Evolutionary conservation across 441 rosid species (phyloP).

Genomic region (Erodium trifolium): DNA sequence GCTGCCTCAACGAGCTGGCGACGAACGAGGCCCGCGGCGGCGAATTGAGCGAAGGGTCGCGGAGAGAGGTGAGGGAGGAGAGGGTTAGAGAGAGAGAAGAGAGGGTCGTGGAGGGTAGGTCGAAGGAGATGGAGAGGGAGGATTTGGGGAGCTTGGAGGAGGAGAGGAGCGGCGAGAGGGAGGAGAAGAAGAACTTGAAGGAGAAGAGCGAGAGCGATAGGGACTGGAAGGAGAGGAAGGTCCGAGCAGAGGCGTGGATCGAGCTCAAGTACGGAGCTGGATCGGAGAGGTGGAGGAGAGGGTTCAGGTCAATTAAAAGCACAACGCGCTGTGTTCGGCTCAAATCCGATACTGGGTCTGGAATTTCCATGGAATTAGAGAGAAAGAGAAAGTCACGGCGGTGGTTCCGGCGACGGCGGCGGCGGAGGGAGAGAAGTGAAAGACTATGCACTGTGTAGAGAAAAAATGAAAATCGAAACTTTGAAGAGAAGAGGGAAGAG

Average conservation of each 20-base stretch:
- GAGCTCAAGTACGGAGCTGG: conserved; percentile 33
- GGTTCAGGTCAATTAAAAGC: conserved; percentile 70
- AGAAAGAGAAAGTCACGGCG: conserved; percentile 6
- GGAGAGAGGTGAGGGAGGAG: conserved; percentile 22
- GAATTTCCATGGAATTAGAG: conserved; percentile 19
- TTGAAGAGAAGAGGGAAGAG: not conserved
- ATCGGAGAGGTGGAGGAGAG: conserved; percentile 34
- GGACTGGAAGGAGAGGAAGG: conserved; percentile 48
- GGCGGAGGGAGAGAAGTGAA: conserved; percentile 3
- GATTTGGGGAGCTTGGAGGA: conserved; percentile 64
- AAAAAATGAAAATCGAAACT: not conserved
- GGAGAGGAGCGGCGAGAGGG: conserved; percentile 74
- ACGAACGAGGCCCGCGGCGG: conserved; percentile 38
- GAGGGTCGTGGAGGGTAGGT: conserved; percentile 43
- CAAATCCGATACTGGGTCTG: conserved; percentile 25
- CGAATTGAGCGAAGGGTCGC: not conserved
- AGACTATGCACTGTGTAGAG: not conserved
- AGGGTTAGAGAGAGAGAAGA: conserved; percentile 27
- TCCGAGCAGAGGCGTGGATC: conserved; percentile 45
- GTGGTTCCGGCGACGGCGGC: conserved; percentile 1
- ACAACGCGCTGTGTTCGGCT: conserved; percentile 61
- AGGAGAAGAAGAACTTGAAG: conserved; percentile 78
- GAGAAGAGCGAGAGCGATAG: conserved; percentile 61
- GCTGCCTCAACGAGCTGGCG: conserved; percentile 61
- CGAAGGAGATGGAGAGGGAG: conserved; percentile 56